Base-by-base conservation (phyloP, 1,284 basidiomycete species). In the Boletus sp. region DNA sequence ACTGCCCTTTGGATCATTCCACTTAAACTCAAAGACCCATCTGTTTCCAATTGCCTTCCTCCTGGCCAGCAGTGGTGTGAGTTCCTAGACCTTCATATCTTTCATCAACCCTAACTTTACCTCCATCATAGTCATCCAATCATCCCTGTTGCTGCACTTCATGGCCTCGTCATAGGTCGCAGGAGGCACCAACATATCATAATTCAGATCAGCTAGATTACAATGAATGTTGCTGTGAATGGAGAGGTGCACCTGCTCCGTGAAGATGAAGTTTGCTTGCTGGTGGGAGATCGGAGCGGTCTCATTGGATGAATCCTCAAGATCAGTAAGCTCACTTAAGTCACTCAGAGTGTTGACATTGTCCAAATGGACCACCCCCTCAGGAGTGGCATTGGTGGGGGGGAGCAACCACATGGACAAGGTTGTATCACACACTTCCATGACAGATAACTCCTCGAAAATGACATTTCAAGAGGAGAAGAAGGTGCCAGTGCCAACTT, bases 81-180 rank as follows among this genome's bases (percentile, higher is more conserved):
- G 23, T 3, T 60, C 19, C 23, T 59, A 67, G 0, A 67, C 56
- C 0, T 33, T 37, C 66, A 67, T 64, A 16, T 64, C 54, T 2
- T 43, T 44, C 51, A 64, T 48, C 11, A 54, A 4, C 0, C 16
- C 31, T 0, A 63, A 27, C 9, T 65, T 55, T 0, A 10, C 52
- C 0, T 51, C 23, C 51, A 65, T 66, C 0, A 21, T 33, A 1
- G 2, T 9, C 9, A 51, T 1, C 56, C 56, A 57, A 1, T 51
- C 21, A 0, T 25, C 25, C 2, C 38, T 4, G 11, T 56, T 23
- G 2, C 8, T 3, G 0, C 19, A 4, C 3, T 33, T 19, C 2
- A 62, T 28, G 0, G 56, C 62, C 14, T 65, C 51, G 6, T 64
- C 25, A 3, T 56, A 65, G 0, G 47, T 64, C 0, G 47, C 40